Conservation (phyloP, 2,329 filamentous ascomycete genomes). For the Xylaria sp. region DNA sequence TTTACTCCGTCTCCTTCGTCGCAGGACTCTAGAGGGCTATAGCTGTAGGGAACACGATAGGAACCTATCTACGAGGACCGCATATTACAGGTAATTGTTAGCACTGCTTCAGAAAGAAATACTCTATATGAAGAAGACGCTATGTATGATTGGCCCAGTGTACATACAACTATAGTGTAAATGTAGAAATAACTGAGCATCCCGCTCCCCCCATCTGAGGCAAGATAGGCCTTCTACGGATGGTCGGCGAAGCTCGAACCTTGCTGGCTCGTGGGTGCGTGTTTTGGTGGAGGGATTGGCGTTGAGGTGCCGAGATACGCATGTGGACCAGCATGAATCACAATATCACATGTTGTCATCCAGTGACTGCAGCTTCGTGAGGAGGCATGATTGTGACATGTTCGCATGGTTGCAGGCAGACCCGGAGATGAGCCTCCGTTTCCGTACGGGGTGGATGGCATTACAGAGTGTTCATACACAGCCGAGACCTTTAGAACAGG, state of each 20-base stretch:
- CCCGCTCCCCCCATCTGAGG: background rate
- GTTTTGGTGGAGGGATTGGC: background rate
- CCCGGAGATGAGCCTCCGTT: background rate
- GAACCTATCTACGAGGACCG: background rate
- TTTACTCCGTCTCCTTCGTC: background rate
- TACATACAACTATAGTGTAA: background rate
- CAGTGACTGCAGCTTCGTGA: background rate
- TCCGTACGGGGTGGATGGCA: background rate
- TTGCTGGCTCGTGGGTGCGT: background rate
- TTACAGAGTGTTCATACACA: background rate
- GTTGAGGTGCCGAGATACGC: constrained; percentile 7
- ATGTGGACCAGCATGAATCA: background rate
- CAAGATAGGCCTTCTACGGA: background rate
- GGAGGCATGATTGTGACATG: background rate
- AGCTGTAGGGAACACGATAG: background rate
- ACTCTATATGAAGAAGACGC: background rate
- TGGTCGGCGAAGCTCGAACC: constrained; percentile 7
- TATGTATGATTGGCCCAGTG: background rate
- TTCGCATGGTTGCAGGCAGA: background rate
- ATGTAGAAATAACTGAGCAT: background rate
- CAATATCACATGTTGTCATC: constrained; percentile 9
- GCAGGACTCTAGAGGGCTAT: background rate
- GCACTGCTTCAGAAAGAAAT: background rate
- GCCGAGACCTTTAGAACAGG: background rate
- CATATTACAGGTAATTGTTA: background rate